Percentiles rank a stretch among this genome's conserved stretches.
These are phyloP conservation scores for Emergomyces pasteurianus DNA, from an alignment of 2,329 filamentous ascomycete species.

Conservation along the genomic window DNA sequence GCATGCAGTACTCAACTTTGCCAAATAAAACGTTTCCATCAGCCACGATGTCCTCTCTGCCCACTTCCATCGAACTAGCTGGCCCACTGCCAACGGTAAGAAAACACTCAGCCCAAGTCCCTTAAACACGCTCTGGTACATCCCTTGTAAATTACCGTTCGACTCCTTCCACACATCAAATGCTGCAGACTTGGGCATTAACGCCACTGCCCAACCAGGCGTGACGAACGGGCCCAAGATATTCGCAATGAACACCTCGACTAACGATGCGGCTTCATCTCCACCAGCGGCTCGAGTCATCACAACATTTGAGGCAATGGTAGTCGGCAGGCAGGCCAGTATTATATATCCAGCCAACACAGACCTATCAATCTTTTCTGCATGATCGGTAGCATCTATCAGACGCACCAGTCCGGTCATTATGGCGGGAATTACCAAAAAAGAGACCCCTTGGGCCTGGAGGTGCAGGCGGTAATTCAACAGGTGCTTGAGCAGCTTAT, in stretches of 20 bases:
- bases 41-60: conserved; percentile 29
- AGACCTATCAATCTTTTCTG: conserved; percentile 45
- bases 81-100: conserved; percentile 51
- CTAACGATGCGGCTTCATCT: conserved; percentile 52
- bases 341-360: conserved; percentile 57
- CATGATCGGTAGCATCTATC: conserved; percentile 35
- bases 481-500: conserved; percentile 49
- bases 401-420: conserved; percentile 46
- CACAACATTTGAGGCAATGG: conserved; percentile 60
- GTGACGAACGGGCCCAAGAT: conserved; percentile 56
- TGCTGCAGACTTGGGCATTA: conserved; percentile 34
- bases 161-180: conserved; percentile 34
- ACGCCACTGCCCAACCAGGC: conserved; percentile 48
- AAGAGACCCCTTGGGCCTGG: conserved; percentile 55
- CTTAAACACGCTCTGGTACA: conserved; percentile 56
- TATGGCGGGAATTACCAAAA: conserved; percentile 52
- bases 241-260: conserved; percentile 60
- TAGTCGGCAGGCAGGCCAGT: conserved; percentile 57
- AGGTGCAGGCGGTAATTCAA: conserved; percentile 57
- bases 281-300: conserved; percentile 60
- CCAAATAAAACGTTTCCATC: conserved; percentile 42
- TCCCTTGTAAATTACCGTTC: conserved; percentile 42
- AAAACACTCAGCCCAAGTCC: conserved; percentile 57
- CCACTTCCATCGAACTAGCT: conserved; percentile 46
- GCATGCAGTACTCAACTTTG: conserved; percentile 34